Percentiles rank a stretch among this genome's conserved stretches.
phyloP scores from a whole-genome alignment of 177 flowering plant genomes.

The Telopea speciosissima region DNA sequence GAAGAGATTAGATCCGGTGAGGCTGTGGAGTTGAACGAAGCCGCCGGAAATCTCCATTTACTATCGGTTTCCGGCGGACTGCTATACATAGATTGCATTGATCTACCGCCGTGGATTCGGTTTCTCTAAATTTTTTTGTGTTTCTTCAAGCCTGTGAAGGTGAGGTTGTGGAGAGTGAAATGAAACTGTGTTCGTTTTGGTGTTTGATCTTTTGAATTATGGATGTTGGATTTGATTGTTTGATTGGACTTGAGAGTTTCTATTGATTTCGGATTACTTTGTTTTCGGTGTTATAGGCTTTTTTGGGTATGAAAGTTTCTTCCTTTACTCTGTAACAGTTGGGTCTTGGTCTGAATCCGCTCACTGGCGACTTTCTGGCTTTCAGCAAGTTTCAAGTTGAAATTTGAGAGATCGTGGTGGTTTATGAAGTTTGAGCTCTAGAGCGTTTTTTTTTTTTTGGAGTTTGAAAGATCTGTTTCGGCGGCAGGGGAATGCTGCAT shows the following conservation, averaged over 20 bases:
- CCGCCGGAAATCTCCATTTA: slow-evolving; percentile 8
- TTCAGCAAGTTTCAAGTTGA: background rate
- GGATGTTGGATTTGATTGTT: background rate
- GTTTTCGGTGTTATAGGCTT: background rate
- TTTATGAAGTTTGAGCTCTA: background rate
- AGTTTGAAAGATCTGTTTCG: background rate
- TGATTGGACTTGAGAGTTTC: background rate
- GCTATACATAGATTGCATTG: background rate
- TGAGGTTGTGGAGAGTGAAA: background rate
- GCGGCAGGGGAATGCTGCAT: background rate
- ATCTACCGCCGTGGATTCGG: background rate
- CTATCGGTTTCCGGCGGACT: slow-evolving; percentile 8
- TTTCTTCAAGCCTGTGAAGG: background rate
- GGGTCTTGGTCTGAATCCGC: background rate
- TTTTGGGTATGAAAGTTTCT: background rate
- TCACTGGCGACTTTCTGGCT: background rate
- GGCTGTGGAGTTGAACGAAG: background rate
- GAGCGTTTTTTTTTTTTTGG: background rate
- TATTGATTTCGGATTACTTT: background rate
- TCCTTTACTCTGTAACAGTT: background rate
- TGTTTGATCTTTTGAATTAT: slow-evolving; percentile 2
- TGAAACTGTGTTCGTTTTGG: background rate
- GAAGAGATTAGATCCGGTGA: background rate
- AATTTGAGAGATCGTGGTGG: background rate
- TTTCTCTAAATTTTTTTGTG: background rate